These are phyloP conservation scores for Colletotrichum sp. DNA, from an alignment of 2,329 filamentous ascomycete genomes.

Conservation along the genomic window DNA sequence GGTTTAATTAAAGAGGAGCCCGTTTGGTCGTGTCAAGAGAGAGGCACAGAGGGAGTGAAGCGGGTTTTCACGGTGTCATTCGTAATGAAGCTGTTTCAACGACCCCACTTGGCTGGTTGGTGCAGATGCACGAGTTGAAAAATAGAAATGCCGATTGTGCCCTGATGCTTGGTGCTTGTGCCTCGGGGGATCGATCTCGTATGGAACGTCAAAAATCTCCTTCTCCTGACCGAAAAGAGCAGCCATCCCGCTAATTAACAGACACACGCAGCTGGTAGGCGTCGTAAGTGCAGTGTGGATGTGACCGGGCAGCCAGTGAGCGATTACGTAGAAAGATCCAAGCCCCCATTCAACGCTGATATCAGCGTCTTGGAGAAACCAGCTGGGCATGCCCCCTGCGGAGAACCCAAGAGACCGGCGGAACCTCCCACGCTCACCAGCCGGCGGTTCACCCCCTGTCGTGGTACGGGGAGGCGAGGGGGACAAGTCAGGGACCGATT, in stretches of 20 bases:
- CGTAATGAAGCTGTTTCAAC: conserved; percentile 21
- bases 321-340: background rate
- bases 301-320: background rate
- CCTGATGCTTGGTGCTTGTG: background rate
- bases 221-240: background rate
- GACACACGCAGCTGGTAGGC: background rate
- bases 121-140: background rate
- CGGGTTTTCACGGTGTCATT: conserved; percentile 9
- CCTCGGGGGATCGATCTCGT: conserved; percentile 14
- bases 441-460: background rate
- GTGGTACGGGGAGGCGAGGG: background rate
- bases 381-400: background rate
- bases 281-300: background rate
- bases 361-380: background rate
- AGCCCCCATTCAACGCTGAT: background rate
- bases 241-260: background rate
- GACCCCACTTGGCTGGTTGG: conserved; percentile 9
- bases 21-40: background rate
- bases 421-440: background rate
- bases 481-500: background rate
- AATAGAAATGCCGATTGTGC: conserved; percentile 19
- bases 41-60: background rate
- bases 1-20: conserved; percentile 9
- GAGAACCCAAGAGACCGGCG: background rate
- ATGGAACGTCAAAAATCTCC: background rate